These are phyloP conservation scores for Mariannaea sp. DNA, from an alignment of 2,329 filamentous ascomycete species.

Conservation along the genomic window DNA sequence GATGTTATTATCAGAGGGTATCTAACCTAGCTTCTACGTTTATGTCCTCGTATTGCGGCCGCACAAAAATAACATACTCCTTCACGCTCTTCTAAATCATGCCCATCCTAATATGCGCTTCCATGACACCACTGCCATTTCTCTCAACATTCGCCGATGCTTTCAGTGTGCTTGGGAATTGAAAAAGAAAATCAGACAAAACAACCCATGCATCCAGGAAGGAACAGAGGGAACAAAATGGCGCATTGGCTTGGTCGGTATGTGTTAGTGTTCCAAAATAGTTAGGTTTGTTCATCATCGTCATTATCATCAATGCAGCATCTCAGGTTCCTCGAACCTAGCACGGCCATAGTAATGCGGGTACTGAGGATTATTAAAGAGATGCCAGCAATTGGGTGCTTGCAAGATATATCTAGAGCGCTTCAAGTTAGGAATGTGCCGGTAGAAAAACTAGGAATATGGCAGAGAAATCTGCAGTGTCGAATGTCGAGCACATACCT, in stretches of 20 bases:
- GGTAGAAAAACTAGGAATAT: not conserved
- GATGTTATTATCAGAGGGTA: too few relatives aligned
- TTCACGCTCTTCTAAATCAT: not conserved
- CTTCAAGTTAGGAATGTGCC: slow-evolving; percentile 16
- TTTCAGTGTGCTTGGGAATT: too few relatives aligned
- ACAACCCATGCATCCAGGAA: not conserved
- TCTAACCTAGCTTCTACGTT: slow-evolving; percentile 25
- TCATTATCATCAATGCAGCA: slow-evolving; percentile 28
- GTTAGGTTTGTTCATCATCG: not conserved
- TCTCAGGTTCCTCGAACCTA: slow-evolving; percentile 48
- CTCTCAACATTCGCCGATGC: not conserved
- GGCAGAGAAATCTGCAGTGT: too few relatives aligned
- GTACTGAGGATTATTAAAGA: slow-evolving; percentile 58
- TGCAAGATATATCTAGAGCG: slow-evolving; percentile 68
- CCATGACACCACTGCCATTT: slow-evolving; percentile 1
- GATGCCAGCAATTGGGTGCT: slow-evolving; percentile 76
- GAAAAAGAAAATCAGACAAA: not conserved
- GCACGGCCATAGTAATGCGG: slow-evolving; percentile 45
- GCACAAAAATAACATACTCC: not conserved
- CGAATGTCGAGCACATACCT: slow-evolving; percentile 61
- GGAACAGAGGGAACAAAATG: not conserved
- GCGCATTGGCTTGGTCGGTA: too few relatives aligned
- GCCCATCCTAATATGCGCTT: not conserved
- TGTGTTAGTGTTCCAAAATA: too few relatives aligned
- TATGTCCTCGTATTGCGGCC: not conserved